phyloP scores from a whole-genome alignment of 2,329 filamentous ascomycete genomes.

The Aspergillus aculeatinus region DNA sequence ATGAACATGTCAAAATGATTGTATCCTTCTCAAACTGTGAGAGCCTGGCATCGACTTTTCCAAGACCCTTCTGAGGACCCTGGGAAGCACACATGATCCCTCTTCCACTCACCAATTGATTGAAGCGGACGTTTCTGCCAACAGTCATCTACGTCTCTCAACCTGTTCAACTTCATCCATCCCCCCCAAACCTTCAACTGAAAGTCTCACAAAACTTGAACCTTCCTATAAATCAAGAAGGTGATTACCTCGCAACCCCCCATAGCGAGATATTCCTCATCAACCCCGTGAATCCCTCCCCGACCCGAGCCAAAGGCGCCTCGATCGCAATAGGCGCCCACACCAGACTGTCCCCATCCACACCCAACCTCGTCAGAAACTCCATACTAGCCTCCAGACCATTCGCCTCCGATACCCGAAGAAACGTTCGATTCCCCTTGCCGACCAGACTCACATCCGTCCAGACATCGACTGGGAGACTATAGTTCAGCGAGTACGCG shows the following conservation, averaged over 20 bases:
- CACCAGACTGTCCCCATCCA: neutral
- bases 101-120: too few relatives aligned
- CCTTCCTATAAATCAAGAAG: neutral
- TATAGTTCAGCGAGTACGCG: slow-evolving; percentile 43
- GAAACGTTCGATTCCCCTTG: neutral
- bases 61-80: too few relatives aligned
- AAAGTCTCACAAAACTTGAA: too few relatives aligned
- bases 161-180: too few relatives aligned
- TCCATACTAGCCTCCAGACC: neutral
- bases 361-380: neutral
- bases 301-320: neutral
- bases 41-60: too few relatives aligned
- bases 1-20: too few relatives aligned
- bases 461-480: slow-evolving; percentile 40
- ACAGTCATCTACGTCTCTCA: too few relatives aligned
- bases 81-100: too few relatives aligned
- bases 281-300: neutral
- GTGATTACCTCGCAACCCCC: neutral
- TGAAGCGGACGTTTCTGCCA: too few relatives aligned
- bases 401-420: neutral
- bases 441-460: slow-evolving; percentile 13
- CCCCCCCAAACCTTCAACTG: too few relatives aligned
- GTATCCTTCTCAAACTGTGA: too few relatives aligned
- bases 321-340: slow-evolving; percentile 3
- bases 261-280: neutral